These are phyloP conservation scores for Ocimum tenuiflorum DNA, from an alignment of 257 asterid species.

Conservation along the genomic window DNA sequence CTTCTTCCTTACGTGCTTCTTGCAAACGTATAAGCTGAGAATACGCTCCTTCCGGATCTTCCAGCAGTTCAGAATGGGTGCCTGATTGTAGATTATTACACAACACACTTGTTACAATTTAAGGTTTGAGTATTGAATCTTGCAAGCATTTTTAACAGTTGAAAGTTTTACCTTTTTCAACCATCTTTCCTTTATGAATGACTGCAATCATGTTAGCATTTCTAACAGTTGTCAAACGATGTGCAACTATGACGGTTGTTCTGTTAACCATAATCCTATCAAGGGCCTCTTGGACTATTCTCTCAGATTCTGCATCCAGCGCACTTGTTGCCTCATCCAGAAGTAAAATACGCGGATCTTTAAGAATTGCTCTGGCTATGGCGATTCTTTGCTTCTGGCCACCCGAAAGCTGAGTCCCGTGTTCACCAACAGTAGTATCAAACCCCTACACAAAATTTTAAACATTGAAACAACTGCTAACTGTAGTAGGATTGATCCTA, in stretches of 20 bases:
- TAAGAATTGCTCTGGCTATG: constrained; percentile 73
- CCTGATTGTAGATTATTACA: constrained; percentile 33
- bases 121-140: no score
- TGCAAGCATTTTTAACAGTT: no score
- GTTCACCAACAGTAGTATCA: constrained; percentile 77
- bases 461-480: no score
- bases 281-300: constrained; percentile 76
- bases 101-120: no score
- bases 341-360: constrained; percentile 71
- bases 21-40: constrained; percentile 53
- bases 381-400: constrained; percentile 90
- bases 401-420: constrained; percentile 88
- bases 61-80: constrained; percentile 41
- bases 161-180: constrained; percentile 51
- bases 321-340: constrained; percentile 92
- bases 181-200: constrained; percentile 69
- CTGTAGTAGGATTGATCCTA: no score
- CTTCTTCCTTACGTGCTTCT: constrained; percentile 37
- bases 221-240: constrained; percentile 69
- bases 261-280: constrained; percentile 80
- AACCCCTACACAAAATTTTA: constrained; percentile 40
- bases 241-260: constrained; percentile 77
- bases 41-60: constrained; percentile 55
- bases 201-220: constrained; percentile 76
- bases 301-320: constrained; percentile 81